Base-by-base conservation (phyloP, 441 rosid species). In the Aquilaria agallochum region DNA sequence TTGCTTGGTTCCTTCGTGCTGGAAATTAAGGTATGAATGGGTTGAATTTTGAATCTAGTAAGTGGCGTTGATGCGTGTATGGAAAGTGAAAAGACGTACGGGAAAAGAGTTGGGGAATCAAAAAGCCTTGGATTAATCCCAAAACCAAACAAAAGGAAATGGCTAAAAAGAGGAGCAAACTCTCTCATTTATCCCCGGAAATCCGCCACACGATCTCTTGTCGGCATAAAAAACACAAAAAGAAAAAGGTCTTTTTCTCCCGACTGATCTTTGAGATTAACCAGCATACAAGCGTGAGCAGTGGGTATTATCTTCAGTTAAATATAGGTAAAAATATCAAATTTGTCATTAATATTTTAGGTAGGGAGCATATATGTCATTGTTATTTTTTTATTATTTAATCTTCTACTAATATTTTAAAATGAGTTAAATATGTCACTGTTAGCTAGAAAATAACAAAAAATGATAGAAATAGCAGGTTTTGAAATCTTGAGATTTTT, bases 131-230 rank as follows among this genome's bases (percentile, higher is more conserved):
- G 42, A 36, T 36, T 36, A 36, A 53, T 52, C 59, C 63, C 54
- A 31, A 67, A 65, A 77, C 66, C 30, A 33, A 55, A 66, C 70
- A 79, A 58, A 62, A 74, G 66, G 66, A 73, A 72, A 76, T 64
- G 60, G 75, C 40, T 73, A 55, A 76, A 67, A 59, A 45, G 15
- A 33, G 7, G 7, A 12, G 47, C 53, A 13, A 4, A 58, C 31
- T 31, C 13, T 59, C 14, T 59, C 46, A 32, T 71, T 68, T 52
- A 48, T 69, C 70, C 58, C 78, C 84, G 69, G 71, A 55, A 82
- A 77, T 75, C 77, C 84, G 82, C 82, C 68, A 50, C 3, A 55
- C n/a, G 34, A 73, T 72, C 69, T 51, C 59, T 61, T 79, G 87
- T 82, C 84, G 83, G 74, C 62, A 55, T 63, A 52, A 6, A 5